Percentiles rank a stretch among this genome's conserved stretches.
Evolutionary conservation across 2,329 filamentous ascomycete genomes (phyloP).

Genomic region (Ophiocordyceps robertsii): DNA sequence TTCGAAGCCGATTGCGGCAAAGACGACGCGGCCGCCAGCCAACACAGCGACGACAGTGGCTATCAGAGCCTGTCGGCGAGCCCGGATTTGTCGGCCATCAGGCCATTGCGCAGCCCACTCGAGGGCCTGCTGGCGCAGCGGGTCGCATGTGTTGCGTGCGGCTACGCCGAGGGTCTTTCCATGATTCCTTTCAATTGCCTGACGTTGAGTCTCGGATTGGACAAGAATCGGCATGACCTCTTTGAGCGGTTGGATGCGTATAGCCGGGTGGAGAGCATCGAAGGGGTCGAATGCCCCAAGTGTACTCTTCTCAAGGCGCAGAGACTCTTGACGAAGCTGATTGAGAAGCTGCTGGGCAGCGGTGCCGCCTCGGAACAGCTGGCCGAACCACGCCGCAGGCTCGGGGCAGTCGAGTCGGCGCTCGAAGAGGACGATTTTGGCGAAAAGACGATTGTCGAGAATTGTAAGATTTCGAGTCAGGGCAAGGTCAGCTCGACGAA

Average conservation of each 20-base stretch:
- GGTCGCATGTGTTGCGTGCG: constrained; percentile 75
- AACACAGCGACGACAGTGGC: constrained; percentile 43
- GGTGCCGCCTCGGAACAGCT: constrained; percentile 33
- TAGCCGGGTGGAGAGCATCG: constrained; percentile 71
- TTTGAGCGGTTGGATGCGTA: constrained; percentile 74
- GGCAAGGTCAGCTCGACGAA: constrained; percentile 68
- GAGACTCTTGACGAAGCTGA: constrained; percentile 31
- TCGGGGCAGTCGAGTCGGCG: constrained; percentile 55
- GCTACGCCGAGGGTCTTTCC: constrained; percentile 75
- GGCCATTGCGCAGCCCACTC: constrained; percentile 54
- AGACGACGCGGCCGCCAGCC: constrained; percentile 30
- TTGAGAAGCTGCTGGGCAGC: constrained; percentile 23
- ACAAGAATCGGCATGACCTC: constrained; percentile 51
- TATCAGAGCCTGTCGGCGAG: constrained; percentile 33
- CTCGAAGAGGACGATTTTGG: constrained; percentile 71
- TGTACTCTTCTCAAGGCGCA: constrained; percentile 62
- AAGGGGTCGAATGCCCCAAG: constrained; percentile 81
- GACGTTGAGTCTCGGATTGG: constrained; percentile 64
- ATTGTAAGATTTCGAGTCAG: constrained; percentile 53
- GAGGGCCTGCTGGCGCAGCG: constrained; percentile 81
- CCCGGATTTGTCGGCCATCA: constrained; percentile 23
- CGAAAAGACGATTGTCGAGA: constrained; percentile 48
- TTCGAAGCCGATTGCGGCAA: constrained; percentile 24
- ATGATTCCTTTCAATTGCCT: constrained; percentile 91
- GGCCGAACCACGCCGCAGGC: constrained; percentile 36